These are phyloP conservation scores for Cocos nucifera DNA, from an alignment of 176 grass and related monocot genomes.

Conservation along the genomic window DNA sequence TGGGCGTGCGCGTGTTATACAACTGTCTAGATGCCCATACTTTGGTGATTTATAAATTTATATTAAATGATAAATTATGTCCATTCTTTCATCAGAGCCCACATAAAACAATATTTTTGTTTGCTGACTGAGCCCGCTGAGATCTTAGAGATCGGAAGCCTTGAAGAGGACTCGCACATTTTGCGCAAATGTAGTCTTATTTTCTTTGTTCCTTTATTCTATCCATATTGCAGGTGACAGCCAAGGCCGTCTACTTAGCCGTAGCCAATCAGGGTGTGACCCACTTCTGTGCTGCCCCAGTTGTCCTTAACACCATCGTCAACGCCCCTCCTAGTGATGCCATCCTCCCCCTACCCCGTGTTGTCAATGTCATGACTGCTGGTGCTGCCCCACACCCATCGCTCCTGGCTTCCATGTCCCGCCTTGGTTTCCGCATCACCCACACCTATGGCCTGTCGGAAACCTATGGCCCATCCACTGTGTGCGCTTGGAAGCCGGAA, in stretches of 20 bases:
- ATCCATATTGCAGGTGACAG: not conserved
- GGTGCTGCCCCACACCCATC: slow-evolving; percentile 27
- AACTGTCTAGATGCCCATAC: no score
- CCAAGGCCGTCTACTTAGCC: not conserved
- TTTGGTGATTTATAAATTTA: no score
- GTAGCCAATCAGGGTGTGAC: not conserved
- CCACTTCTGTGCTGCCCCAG: slow-evolving; percentile 5
- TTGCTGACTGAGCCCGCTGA: no score
- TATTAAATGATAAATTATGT: no score
- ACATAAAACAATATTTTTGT: no score
- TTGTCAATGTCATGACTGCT: slow-evolving; percentile 19
- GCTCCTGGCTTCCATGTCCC: slow-evolving; percentile 19
- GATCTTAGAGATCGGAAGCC: no score
- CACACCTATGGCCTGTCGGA: slow-evolving; percentile 36
- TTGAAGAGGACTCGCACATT: not conserved
- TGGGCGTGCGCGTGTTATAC: no score
- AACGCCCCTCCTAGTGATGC: slow-evolving; percentile 18
- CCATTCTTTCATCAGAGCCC: no score
- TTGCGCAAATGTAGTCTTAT: no score
- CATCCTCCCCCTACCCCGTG: slow-evolving; percentile 11
- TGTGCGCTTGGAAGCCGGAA: slow-evolving; percentile 30
- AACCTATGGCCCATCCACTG: slow-evolving; percentile 17
- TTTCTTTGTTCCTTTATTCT: no score
- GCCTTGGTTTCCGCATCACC: slow-evolving; percentile 27
- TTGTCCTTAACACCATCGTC: slow-evolving; percentile 23